Base-by-base conservation (phyloP, 2,329 filamentous ascomycete genomes). In the Seiridium unicorne region DNA sequence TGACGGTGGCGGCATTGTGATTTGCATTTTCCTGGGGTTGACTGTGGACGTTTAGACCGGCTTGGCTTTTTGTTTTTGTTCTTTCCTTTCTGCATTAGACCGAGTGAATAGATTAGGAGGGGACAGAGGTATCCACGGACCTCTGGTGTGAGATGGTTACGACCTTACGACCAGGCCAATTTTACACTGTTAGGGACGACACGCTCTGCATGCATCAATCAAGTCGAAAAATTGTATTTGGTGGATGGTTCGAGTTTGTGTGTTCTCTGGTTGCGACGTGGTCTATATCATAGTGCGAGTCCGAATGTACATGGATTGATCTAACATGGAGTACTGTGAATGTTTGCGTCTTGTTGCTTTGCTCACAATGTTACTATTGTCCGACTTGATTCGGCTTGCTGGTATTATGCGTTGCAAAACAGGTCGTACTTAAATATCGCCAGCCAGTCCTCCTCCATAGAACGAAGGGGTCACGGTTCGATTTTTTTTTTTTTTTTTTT, bases 11-110 rank as follows among this genome's bases (percentile, higher is more conserved):
- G 18, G 70, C 69, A 67, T 67, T 70, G 69, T 67, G 62, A 66
- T 72, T 67, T 73, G 71, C 70, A 72, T 73, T 72, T 72, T 69
- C 69, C 64, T 44, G 68, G 71, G 66, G 68, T 67, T 67, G 68
- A 62, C 69, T 63, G 66, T 64, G 65, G 69, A 65, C 65, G 46
- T 40, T 68, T 72, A 72, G 70, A 72, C 67, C 69, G 66, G 70
- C 62, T 32, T 53, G 8, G 32, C 35, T 36, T 38, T 36, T 53
- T 53, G 9, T 51, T 38, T 53, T 38, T 18, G 5, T 53, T 13
- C 7, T 36, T 53, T 53, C 34, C 10, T 38, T 49, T 42, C 44
- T 61, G 69, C 71, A 72, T 72, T 71, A 73, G 71, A 73, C 65
- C 68, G 68, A 67, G 72, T 60, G 67, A 68, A 70, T 72, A 72